These are phyloP conservation scores for Fonsecaea pedrosoi DNA, from an alignment of 2,329 filamentous ascomycete genomes.

Conservation along the genomic window DNA sequence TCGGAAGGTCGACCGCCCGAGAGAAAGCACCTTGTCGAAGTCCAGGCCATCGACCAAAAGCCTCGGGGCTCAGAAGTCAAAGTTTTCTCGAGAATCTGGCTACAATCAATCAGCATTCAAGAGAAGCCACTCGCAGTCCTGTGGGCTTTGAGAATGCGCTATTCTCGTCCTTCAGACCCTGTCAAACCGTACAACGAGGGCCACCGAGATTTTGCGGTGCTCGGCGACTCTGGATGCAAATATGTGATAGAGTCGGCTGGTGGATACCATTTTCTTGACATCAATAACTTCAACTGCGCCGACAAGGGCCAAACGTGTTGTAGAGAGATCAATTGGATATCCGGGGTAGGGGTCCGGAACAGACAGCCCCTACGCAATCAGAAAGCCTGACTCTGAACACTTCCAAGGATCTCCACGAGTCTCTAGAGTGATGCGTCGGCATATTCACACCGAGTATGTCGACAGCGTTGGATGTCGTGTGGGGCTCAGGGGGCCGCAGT, in stretches of 20 bases:
- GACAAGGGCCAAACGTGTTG: neutral
- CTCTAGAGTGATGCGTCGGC: neutral
- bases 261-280: slow-evolving; percentile 1
- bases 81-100: neutral
- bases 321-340: neutral
- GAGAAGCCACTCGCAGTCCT: neutral
- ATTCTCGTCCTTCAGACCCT: slow-evolving; percentile 1
- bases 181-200: neutral
- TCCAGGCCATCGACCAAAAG: neutral
- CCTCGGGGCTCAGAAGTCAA: neutral
- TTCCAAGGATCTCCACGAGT: neutral
- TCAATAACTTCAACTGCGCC: neutral
- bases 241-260: neutral
- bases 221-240: neutral
- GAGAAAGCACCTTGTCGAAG: neutral
- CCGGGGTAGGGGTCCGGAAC: neutral
- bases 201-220: neutral
- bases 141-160: neutral
- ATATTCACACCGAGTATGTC: neutral
- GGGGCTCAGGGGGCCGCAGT: neutral
- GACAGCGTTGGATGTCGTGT: neutral
- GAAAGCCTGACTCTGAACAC: neutral
- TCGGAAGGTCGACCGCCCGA: neutral
- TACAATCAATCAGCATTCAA: neutral
- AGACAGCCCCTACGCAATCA: neutral